Evolutionary conservation across 345 rosid species (phyloP).

Genomic region (Firmiana major): DNA sequence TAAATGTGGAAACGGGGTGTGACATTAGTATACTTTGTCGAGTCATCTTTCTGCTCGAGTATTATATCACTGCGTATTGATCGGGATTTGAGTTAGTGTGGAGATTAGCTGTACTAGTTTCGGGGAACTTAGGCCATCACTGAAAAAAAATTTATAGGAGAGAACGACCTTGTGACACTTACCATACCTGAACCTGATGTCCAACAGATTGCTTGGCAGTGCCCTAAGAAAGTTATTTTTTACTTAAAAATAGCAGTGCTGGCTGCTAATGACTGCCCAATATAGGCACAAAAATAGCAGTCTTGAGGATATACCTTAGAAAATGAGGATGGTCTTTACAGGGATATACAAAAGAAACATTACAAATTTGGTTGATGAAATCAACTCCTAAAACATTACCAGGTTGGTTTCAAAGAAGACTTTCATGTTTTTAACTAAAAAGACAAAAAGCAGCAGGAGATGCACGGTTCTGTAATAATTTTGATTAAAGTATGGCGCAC

Average conservation of each 20-base stretch:
- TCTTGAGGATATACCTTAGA: not conserved
- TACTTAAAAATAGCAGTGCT: not conserved
- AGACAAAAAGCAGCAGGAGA: slow-evolving; percentile 1
- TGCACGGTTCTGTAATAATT: slow-evolving; percentile 7
- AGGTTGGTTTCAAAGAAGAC: not conserved
- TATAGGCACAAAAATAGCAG: too few relatives aligned
- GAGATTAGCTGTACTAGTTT: too few relatives aligned
- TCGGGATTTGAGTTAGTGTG: too few relatives aligned
- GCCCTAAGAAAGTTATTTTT: not conserved
- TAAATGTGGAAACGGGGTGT: too few relatives aligned
- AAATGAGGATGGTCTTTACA: not conserved
- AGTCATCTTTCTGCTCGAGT: too few relatives aligned
- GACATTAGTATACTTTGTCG: too few relatives aligned
- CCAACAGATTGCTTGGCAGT: not conserved
- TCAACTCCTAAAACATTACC: not conserved
- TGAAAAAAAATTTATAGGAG: too few relatives aligned
- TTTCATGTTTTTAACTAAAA: not conserved
- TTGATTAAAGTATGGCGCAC: not conserved
- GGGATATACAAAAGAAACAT: not conserved
- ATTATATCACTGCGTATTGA: too few relatives aligned
- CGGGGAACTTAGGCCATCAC: too few relatives aligned
- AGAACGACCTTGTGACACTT: too few relatives aligned
- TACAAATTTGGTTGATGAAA: not conserved
- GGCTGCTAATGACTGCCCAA: not conserved
- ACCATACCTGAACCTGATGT: not conserved